phyloP scores from a whole-genome alignment of 179 eudicot genomes.

The Heliamphora pulchella region DNA sequence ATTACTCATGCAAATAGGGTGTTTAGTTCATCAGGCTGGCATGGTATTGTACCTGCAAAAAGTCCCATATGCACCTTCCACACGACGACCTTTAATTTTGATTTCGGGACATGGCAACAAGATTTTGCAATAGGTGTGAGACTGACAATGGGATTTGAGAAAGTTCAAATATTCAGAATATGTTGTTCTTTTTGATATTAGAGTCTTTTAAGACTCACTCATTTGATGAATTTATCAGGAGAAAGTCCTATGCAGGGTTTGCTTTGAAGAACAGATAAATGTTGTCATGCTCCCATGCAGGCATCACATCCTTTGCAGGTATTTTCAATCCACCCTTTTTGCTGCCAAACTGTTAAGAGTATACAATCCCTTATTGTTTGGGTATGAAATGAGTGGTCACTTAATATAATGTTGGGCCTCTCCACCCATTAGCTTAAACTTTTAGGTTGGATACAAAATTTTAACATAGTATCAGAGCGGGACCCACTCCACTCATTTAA shows the following conservation, averaged over 20 bases:
- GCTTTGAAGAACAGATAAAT: constrained; percentile 70
- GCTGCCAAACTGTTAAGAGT: background rate
- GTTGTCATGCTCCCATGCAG: constrained; percentile 77
- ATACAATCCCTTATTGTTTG: too few species aligned
- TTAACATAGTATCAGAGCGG: too few species aligned
- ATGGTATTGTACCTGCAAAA: background rate
- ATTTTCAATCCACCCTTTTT: constrained; percentile 5
- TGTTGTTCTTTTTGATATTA: background rate
- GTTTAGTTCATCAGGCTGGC: background rate
- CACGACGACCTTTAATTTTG: background rate
- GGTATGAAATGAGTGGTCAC: too few species aligned
- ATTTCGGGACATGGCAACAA: background rate
- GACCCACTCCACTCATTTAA: too few species aligned
- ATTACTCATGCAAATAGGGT: background rate
- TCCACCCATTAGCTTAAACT: too few species aligned
- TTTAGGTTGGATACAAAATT: too few species aligned
- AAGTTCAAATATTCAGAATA: too few species aligned
- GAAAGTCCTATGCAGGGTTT: constrained; percentile 66
- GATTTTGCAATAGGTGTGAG: background rate
- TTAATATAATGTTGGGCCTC: too few species aligned
- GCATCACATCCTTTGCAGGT: constrained; percentile 88
- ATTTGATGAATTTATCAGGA: constrained; percentile 40
- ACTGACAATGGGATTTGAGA: too few species aligned
- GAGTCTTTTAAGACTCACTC: background rate
- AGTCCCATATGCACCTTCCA: background rate